Conservation (phyloP, 1,284 basidiomycete species). For the Moesziomyces aphidis region DNA sequence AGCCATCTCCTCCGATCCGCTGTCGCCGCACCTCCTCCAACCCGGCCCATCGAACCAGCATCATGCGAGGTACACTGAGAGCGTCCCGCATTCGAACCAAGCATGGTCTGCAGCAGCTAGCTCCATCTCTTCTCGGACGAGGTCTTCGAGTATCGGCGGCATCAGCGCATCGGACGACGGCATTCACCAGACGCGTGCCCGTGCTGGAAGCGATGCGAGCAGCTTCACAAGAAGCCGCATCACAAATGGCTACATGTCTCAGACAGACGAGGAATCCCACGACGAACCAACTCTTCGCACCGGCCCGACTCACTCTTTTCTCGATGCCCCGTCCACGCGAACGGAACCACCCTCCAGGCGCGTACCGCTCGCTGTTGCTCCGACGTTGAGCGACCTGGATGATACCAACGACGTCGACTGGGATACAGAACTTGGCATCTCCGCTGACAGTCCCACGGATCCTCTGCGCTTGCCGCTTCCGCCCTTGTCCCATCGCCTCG, state of each 20-base stretch:
- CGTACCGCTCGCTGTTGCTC: neutral
- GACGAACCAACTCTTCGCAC: neutral
- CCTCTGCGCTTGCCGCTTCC: conserved; percentile 24
- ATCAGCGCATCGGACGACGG: neutral
- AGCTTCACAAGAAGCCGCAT: conserved; percentile 48
- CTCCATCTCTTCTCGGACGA: conserved; percentile 2
- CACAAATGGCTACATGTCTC: conserved; percentile 19
- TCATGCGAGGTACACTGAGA: neutral
- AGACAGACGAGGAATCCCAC: conserved; percentile 21
- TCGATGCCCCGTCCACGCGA: neutral
- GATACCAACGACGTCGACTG: conserved; percentile 39
- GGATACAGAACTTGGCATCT: conserved; percentile 41
- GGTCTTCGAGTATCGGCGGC: conserved; percentile 16
- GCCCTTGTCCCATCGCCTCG: neutral
- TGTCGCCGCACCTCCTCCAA: neutral
- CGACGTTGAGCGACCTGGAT: neutral
- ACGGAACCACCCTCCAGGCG: neutral
- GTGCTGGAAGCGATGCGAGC: conserved; percentile 33
- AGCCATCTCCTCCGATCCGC: neutral
- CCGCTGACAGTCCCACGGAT: conserved; percentile 6
- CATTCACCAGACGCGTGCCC: conserved; percentile 6
- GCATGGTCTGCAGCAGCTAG: conserved; percentile 2
- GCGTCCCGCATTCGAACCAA: neutral
- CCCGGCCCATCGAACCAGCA: conserved; percentile 1
- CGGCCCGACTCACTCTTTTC: neutral